These are phyloP conservation scores for Podaxis sp. DNA, from an alignment of 768 basidiomycete species.

Conservation along the genomic window DNA sequence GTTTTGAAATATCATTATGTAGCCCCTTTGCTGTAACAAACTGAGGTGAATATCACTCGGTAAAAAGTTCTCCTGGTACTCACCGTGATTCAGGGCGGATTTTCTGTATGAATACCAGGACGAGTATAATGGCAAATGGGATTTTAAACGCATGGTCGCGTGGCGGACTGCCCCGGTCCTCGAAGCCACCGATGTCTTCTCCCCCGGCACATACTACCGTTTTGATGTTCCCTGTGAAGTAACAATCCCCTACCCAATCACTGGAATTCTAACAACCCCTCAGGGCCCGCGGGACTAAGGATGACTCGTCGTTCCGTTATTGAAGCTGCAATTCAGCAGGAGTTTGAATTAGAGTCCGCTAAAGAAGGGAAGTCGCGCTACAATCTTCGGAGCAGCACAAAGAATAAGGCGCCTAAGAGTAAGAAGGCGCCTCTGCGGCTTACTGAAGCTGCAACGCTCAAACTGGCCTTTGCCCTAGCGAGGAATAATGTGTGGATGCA, in stretches of 20 bases:
- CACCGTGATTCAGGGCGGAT: too few relatives aligned
- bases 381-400: neutral
- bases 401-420: neutral
- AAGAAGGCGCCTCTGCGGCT: neutral
- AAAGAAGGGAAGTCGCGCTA: neutral
- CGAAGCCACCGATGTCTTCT: too few relatives aligned
- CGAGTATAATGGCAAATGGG: too few relatives aligned
- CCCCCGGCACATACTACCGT: too few relatives aligned
- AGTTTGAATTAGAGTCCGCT: neutral
- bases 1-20: neutral
- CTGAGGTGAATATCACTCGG: neutral
- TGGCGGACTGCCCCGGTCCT: too few relatives aligned
- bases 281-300: neutral
- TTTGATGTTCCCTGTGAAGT: neutral
- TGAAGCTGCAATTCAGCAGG: neutral
- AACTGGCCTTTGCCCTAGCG: neutral
- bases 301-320: neutral
- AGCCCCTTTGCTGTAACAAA: neutral
- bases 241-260: neutral
- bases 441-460: neutral
- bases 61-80: too few relatives aligned
- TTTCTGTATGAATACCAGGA: too few relatives aligned
- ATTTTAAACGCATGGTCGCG: too few relatives aligned
- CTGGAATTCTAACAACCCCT: neutral
- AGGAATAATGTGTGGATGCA: neutral